Conservation (phyloP, 768 basidiomycete genomes). For the Clavulina sp. region DNA sequence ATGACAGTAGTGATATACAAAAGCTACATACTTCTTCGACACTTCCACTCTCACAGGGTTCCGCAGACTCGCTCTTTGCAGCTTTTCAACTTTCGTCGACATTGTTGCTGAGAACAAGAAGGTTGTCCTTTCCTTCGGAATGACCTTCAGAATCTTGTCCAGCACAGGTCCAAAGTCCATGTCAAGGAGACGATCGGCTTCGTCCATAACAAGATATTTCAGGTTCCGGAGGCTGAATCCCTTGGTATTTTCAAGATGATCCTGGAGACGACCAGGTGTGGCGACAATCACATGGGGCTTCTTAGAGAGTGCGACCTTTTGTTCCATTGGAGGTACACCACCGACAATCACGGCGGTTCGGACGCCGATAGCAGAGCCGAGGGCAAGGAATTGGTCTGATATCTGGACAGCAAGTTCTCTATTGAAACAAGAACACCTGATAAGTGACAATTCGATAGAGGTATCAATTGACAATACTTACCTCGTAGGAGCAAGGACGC, state of each 20-base stretch:
- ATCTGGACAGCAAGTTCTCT: conserved; percentile 96
- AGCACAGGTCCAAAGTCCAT: conserved; percentile 93
- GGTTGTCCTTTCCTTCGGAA: conserved; percentile 87
- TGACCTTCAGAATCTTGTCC: conserved; percentile 88
- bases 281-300: conserved; percentile 89
- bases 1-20: background rate
- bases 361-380: conserved; percentile 86
- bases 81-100: conserved; percentile 94
- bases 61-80: conserved; percentile 81
- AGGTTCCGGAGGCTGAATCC: conserved; percentile 77
- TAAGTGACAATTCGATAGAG: background rate
- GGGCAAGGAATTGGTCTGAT: conserved; percentile 83
- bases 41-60: conserved; percentile 93
- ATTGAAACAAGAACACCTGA: background rate
- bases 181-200: conserved; percentile 88
- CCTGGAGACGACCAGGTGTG: conserved; percentile 81
- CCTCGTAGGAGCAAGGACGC: conserved; percentile 87
- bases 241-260: conserved; percentile 94
- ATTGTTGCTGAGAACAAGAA: conserved; percentile 97
- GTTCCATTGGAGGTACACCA: conserved; percentile 80
- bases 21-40: conserved; percentile 56
- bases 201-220: conserved; percentile 86
- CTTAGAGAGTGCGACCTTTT: conserved; percentile 84
- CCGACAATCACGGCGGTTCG: conserved; percentile 87
- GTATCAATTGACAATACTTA: conserved; percentile 12